These are phyloP conservation scores for Botryobasidium botryosum DNA, from an alignment of 768 basidiomycete species.

Conservation along the genomic window DNA sequence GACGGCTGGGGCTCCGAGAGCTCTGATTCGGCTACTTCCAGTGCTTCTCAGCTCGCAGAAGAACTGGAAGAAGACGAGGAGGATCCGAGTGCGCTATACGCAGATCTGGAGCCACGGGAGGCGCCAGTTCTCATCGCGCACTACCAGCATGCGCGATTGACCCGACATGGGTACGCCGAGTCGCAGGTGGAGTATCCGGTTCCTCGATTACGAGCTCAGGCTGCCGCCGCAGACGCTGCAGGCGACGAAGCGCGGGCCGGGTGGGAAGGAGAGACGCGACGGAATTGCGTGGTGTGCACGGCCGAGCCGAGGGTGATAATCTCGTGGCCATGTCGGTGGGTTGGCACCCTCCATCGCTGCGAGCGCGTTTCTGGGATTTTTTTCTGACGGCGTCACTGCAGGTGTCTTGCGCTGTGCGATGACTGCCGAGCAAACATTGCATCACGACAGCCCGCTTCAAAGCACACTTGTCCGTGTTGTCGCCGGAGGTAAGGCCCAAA, in stretches of 20 bases:
- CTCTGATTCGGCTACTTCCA: slow-evolving; percentile 14
- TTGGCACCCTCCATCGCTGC: not conserved
- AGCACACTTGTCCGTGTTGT: slow-evolving; percentile 53
- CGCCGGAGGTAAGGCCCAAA: slow-evolving; percentile 25
- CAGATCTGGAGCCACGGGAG: slow-evolving; percentile 30
- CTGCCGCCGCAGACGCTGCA: not conserved
- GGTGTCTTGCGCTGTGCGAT: slow-evolving; percentile 45
- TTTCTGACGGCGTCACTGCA: slow-evolving; percentile 2
- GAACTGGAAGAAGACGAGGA: slow-evolving; percentile 23
- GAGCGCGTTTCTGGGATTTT: not conserved
- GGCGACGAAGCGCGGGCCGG: slow-evolving; percentile 9
- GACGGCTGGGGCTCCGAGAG: slow-evolving; percentile 21
- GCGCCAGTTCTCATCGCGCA: slow-evolving; percentile 38
- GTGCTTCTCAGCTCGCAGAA: no score
- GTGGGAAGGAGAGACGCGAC: slow-evolving; percentile 14
- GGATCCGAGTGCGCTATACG: slow-evolving; percentile 35
- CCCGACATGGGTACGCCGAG: slow-evolving; percentile 32
- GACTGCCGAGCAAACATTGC: slow-evolving; percentile 45
- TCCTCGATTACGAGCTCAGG: slow-evolving; percentile 19
- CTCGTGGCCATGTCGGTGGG: slow-evolving; percentile 73
- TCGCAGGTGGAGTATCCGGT: no score
- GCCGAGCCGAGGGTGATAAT: slow-evolving; percentile 51
- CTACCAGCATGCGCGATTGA: slow-evolving; percentile 32
- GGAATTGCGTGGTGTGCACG: slow-evolving; percentile 54
- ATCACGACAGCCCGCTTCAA: slow-evolving; percentile 34